Conservation (phyloP, 169 alveolate genomes). For the Neospora caninum region DNA sequence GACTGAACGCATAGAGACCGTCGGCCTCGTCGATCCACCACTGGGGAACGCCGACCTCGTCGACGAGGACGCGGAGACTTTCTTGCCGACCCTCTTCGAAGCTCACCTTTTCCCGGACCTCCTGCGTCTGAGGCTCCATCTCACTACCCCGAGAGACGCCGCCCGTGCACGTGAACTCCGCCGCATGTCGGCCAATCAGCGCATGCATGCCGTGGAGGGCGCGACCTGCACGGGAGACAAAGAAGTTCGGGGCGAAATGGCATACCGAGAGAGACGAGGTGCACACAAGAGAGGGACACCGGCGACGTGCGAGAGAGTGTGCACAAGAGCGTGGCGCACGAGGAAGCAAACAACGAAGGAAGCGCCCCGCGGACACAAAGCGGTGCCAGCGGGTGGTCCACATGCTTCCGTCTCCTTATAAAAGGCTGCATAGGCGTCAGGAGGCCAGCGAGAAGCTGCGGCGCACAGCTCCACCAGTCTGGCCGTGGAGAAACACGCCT, state of each 20-base stretch:
- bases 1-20: neutral
- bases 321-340: too few species aligned
- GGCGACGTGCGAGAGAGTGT: too few species aligned
- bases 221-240: neutral
- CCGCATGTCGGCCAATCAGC: slow-evolving; percentile 16
- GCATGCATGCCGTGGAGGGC: neutral
- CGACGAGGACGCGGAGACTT: neutral
- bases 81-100: neutral
- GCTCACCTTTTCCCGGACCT: neutral
- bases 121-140: neutral
- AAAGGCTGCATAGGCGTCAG: too few species aligned
- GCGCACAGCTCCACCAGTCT: too few species aligned
- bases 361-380: too few species aligned
- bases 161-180: neutral
- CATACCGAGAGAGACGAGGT: neutral
- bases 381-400: too few species aligned
- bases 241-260: too few species aligned
- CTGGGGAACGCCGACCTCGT: neutral
- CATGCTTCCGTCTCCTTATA: too few species aligned
- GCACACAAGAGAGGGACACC: too few species aligned
- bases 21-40: slow-evolving; percentile 47
- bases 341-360: too few species aligned
- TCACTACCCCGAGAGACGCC: neutral
- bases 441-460: too few species aligned
- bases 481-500: too few species aligned